Evolutionary conservation across 176 grass and related monocot species (phyloP).

Genomic region (Melocanna baccifera): DNA sequence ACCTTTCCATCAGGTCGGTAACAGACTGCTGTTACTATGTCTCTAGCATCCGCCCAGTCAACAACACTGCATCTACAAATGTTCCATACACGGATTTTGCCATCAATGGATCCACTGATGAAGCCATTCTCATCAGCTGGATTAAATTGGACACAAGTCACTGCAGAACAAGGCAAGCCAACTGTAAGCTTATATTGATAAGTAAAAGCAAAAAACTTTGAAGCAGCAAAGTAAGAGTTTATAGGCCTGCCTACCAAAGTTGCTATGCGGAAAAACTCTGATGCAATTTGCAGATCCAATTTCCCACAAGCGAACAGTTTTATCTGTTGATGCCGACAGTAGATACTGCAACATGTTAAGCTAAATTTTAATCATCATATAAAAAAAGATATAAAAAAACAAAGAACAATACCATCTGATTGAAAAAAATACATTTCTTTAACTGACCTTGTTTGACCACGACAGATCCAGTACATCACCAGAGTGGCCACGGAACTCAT

Average conservation of each 20-base stretch:
- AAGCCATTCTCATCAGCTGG: conserved; percentile 61
- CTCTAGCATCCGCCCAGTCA: conserved; percentile 74
- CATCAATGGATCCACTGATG: conserved; percentile 93
- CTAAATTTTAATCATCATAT: conserved; percentile 20
- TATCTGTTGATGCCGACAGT: conserved; percentile 78
- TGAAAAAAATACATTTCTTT: conserved; percentile 6
- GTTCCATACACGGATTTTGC: conserved; percentile 93
- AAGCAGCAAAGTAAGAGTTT: neutral
- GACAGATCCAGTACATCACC: conserved; percentile 78
- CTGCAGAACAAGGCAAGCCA: conserved; percentile 39
- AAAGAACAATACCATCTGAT: neutral
- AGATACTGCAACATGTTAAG: conserved; percentile 52
- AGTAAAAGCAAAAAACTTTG: neutral
- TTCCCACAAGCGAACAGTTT: conserved; percentile 89
- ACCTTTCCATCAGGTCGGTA: conserved; percentile 83
- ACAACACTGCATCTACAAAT: conserved; percentile 62
- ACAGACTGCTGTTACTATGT: conserved; percentile 84
- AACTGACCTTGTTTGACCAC: conserved; percentile 82
- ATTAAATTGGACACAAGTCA: conserved; percentile 92
- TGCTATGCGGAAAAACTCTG: conserved; percentile 67
- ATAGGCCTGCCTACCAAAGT: conserved; percentile 65
- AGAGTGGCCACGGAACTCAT: conserved; percentile 73
- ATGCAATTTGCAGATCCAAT: conserved; percentile 62
- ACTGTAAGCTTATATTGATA: conserved; percentile 23
- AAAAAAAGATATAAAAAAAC: neutral